Percentiles rank a stretch among this genome's conserved stretches.
Evolutionary conservation across 78 protist species (phyloP).

Genomic region (Dictyostelium brefeldianum): DNA sequence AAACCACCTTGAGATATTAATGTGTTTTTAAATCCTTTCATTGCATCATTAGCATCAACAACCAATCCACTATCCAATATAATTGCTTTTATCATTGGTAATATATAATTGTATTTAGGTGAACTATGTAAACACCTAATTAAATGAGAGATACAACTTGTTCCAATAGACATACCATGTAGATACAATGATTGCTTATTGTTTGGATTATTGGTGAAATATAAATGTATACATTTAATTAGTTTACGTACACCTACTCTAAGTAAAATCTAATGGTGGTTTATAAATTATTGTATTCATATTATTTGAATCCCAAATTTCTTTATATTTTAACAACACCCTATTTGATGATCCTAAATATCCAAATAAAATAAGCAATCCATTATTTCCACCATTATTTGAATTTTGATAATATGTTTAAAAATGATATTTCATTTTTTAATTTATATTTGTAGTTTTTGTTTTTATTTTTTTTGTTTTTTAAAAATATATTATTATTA

Average conservation of each 20-base stretch:
- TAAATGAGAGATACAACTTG: neutral
- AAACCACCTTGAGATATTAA: neutral
- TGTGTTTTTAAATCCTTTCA: neutral
- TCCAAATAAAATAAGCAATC: neutral
- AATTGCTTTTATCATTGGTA: neutral
- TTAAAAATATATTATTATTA: too few species aligned
- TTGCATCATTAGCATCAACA: neutral
- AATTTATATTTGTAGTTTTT: too few species aligned
- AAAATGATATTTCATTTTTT: too few species aligned
- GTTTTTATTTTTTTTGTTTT: too few species aligned
- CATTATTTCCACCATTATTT: too few species aligned
- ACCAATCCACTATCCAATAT: neutral
- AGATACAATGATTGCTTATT: neutral
- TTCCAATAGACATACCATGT: neutral
- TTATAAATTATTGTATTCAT: too few species aligned
- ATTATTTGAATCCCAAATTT: too few species aligned
- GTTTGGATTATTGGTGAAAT: neutral
- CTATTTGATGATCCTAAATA: neutral
- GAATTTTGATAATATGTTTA: too few species aligned
- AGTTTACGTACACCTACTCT: neutral
- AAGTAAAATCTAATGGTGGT: neutral
- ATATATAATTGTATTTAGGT: neutral
- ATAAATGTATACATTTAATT: neutral
- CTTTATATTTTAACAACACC: neutral
- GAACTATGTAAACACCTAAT: neutral